phyloP scores from a whole-genome alignment of 371 early-diverging fungal genomes.

The Apophysomyces trapeziformis region DNA sequence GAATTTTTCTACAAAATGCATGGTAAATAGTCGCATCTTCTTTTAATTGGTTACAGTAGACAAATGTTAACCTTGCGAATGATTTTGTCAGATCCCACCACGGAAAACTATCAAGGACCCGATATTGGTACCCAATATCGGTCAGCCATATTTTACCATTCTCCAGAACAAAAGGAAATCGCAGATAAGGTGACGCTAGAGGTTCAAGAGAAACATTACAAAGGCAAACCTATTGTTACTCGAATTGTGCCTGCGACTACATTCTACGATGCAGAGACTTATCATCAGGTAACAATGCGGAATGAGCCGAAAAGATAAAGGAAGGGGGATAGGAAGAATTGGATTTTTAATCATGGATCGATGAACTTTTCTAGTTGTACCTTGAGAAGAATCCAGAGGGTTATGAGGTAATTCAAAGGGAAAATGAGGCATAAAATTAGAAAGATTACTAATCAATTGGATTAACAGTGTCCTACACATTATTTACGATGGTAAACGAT shows the following conservation, averaged over 20 bases:
- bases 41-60: no score
- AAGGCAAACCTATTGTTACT: slow-evolving; percentile 69
- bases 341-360: no score
- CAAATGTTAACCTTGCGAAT: neutral
- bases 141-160: slow-evolving; percentile 82
- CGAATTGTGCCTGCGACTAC: slow-evolving; percentile 69
- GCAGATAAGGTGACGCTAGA: slow-evolving; percentile 70
- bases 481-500: slow-evolving; percentile 22
- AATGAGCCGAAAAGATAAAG: neutral
- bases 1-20: slow-evolving; percentile 90
- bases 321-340: no score
- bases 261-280: slow-evolving; percentile 90
- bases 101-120: slow-evolving; percentile 39
- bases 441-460: neutral
- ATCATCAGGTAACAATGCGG: slow-evolving; percentile 69
- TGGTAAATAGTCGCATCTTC: slow-evolving; percentile 25
- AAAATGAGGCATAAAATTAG: neutral
- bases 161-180: slow-evolving; percentile 66
- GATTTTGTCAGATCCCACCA: slow-evolving; percentile 35
- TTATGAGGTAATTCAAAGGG: slow-evolving; percentile 34
- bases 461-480: slow-evolving; percentile 24
- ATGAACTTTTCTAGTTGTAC: slow-evolving; percentile 25
- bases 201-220: slow-evolving; percentile 61
- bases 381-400: slow-evolving; percentile 46
- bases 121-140: slow-evolving; percentile 78